Evolutionary conservation across 1,284 basidiomycete species (phyloP).

Genomic region (Boletus mariae): DNA sequence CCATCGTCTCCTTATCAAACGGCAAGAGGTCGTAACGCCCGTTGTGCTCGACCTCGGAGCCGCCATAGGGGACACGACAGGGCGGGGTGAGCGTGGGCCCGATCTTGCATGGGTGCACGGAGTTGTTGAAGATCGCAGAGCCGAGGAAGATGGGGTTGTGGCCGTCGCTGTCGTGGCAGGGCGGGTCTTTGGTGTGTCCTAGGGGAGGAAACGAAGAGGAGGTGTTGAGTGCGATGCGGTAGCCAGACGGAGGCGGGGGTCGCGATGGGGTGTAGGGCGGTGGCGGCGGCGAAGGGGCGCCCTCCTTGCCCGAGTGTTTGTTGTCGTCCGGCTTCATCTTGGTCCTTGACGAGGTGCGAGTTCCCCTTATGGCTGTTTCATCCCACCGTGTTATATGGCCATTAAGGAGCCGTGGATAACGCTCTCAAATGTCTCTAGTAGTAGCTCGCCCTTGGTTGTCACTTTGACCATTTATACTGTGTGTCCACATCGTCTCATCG

Average conservation of each 20-base stretch:
- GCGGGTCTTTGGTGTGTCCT: conserved; percentile 43
- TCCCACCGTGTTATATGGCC: no score
- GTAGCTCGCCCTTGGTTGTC: no score
- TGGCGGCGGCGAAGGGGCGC: conserved; percentile 3
- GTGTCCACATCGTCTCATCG: no score
- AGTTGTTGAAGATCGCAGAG: conserved; percentile 59
- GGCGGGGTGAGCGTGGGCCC: conserved; percentile 50
- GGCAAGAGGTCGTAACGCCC: conserved; percentile 71
- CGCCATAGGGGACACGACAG: conserved; percentile 61
- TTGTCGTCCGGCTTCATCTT: conserved; percentile 8
- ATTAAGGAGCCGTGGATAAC: no score
- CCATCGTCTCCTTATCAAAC: conserved; percentile 63
- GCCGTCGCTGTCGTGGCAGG: conserved; percentile 50
- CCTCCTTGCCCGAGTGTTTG: neutral
- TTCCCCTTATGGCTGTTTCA: neutral
- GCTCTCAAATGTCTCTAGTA: no score
- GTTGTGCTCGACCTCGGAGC: conserved; percentile 52
- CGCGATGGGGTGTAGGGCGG: conserved; percentile 21
- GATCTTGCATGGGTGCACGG: conserved; percentile 80
- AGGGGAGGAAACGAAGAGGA: conserved; percentile 44
- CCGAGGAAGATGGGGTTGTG: conserved; percentile 62
- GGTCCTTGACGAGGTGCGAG: neutral
- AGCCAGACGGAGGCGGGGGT: conserved; percentile 52
- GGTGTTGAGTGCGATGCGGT: conserved; percentile 52
- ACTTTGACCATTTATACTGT: no score